A percentile compares a stretch with the other conserved stretches of the same genome.
phyloP scores from a whole-genome alignment of 148 eudicot species.

The Chenopodium formosanum region DNA sequence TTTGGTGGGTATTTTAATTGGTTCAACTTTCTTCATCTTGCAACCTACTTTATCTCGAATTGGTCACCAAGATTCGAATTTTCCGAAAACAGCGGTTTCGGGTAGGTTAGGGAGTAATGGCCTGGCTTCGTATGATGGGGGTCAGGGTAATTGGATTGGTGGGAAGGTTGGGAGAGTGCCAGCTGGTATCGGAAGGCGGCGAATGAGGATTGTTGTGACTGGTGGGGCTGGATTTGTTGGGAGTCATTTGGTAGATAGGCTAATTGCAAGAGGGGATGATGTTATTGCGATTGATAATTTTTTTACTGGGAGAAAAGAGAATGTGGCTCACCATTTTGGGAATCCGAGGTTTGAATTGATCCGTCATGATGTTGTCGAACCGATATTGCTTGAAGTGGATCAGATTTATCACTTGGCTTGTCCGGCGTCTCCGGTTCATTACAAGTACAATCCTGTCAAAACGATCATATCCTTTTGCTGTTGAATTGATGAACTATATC shows the following conservation, averaged over 20 bases:
- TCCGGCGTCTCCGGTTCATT: slow-evolving; percentile 85
- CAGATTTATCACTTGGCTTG: slow-evolving; percentile 86
- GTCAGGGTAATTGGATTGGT: slow-evolving; percentile 4
- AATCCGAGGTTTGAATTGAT: slow-evolving; percentile 69
- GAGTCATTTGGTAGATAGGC: slow-evolving; percentile 75
- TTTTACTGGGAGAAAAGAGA: slow-evolving; percentile 80
- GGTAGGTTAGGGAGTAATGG: not conserved
- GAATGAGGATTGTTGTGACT: slow-evolving; percentile 64
- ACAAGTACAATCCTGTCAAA: slow-evolving; percentile 79
- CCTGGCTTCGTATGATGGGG: slow-evolving; percentile 13
- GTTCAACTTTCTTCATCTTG: slow-evolving; percentile 60
- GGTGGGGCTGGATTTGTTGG: slow-evolving; percentile 86
- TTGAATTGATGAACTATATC: not conserved
- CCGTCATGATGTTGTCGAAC: slow-evolving; percentile 85
- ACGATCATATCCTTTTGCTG: slow-evolving; percentile 70
- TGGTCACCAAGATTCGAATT: slow-evolving; percentile 24
- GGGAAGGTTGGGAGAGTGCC: slow-evolving; percentile 48
- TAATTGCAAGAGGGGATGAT: slow-evolving; percentile 67
- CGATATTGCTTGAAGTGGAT: slow-evolving; percentile 77
- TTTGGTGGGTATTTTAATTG: slow-evolving; percentile 63
- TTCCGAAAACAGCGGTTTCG: slow-evolving; percentile 5
- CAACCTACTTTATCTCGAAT: slow-evolving; percentile 49
- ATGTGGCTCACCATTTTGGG: slow-evolving; percentile 69
- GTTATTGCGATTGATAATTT: slow-evolving; percentile 81
- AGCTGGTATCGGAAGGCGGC: slow-evolving; percentile 49